phyloP scores from a whole-genome alignment of 805 yeast genomes.

The Yamadazyma akitaensis region DNA sequence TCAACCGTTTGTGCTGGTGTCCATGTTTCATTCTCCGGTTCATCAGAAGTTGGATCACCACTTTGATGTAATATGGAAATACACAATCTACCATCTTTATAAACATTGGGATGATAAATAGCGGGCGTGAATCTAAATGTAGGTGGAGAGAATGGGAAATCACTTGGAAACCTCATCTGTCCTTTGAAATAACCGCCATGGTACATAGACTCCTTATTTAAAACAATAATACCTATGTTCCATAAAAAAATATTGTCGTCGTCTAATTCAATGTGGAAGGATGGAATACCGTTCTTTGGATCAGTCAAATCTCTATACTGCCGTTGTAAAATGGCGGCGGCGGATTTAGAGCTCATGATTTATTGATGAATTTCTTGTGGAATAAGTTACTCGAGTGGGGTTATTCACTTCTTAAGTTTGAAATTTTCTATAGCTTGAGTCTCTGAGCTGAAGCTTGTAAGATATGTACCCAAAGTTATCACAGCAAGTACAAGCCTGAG shows the following conservation, averaged over 20 bases:
- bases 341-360: slow-evolving; percentile 49
- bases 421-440: background rate
- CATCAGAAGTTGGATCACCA: slow-evolving; percentile 87
- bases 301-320: slow-evolving; percentile 92
- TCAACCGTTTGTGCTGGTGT: slow-evolving; percentile 91
- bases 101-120: slow-evolving; percentile 92
- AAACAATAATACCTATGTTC: slow-evolving; percentile 92
- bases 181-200: slow-evolving; percentile 95
- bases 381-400: background rate
- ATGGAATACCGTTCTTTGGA: slow-evolving; percentile 69
- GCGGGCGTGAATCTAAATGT: slow-evolving; percentile 89
- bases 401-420: background rate
- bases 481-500: background rate
- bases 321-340: slow-evolving; percentile 84
- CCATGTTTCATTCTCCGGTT: slow-evolving; percentile 94
- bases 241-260: slow-evolving; percentile 57
- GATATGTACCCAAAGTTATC: background rate
- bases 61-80: slow-evolving; percentile 89
- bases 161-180: slow-evolving; percentile 88
- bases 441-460: background rate
- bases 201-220: slow-evolving; percentile 83
- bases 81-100: slow-evolving; percentile 89
- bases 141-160: slow-evolving; percentile 92
- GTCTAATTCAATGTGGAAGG: slow-evolving; percentile 62
- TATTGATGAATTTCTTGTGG: background rate